Evolutionary conservation across 805 yeast genomes (phyloP).

Genomic region (Sugiyamaella chiloensis): DNA sequence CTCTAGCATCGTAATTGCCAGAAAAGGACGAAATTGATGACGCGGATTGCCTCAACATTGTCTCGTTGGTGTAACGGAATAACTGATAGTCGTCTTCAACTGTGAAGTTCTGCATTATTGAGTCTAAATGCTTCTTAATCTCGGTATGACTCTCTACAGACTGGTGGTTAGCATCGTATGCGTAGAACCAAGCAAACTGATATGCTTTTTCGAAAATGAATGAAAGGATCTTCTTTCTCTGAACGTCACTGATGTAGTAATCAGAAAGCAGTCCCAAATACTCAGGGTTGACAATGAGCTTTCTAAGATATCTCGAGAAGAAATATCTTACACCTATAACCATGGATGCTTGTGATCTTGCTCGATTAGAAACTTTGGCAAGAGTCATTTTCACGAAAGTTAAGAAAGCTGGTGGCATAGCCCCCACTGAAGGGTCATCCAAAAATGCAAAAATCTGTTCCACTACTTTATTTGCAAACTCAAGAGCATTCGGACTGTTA

Average conservation of each 20-base stretch:
- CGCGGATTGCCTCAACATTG: neutral
- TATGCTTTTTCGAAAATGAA: conserved; percentile 19
- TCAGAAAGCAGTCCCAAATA: conserved; percentile 22
- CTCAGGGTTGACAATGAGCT: conserved; percentile 24
- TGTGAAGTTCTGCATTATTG: conserved; percentile 15
- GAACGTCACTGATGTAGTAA: conserved; percentile 23
- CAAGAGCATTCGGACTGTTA: neutral
- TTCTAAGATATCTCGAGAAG: conserved; percentile 18
- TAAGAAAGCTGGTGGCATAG: conserved; percentile 19
- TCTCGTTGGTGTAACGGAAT: neutral
- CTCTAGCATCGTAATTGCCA: conserved; percentile 2
- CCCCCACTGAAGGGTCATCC: conserved; percentile 19
- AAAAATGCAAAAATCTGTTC: conserved; percentile 17
- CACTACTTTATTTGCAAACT: conserved; percentile 14
- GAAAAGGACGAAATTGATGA: neutral
- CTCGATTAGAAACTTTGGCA: conserved; percentile 10
- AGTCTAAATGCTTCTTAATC: conserved; percentile 12
- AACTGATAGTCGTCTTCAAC: conserved; percentile 6
- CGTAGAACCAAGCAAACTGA: conserved; percentile 13
- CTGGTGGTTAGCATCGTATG: conserved; percentile 11
- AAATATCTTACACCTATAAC: conserved; percentile 23
- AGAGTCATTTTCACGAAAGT: conserved; percentile 18
- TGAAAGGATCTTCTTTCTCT: conserved; percentile 23
- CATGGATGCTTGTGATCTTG: conserved; percentile 10
- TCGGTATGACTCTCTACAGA: conserved; percentile 4